Conservation (phyloP, 805 yeast genomes). For the Lipomyces anomalus region DNA sequence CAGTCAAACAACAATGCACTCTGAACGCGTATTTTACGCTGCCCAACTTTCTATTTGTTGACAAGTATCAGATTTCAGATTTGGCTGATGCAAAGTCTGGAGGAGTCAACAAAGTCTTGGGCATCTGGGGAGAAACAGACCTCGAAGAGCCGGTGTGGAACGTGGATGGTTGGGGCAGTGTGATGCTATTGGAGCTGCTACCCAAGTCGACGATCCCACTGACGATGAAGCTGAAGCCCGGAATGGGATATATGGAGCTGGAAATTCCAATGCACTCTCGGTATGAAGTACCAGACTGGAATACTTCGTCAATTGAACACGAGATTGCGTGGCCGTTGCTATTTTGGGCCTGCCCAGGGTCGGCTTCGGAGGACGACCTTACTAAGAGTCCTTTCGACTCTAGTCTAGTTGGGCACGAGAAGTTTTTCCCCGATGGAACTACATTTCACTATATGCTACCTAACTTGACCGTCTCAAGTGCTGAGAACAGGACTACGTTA, state of each 20-base stretch:
- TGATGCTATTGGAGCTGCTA: conserved; percentile 38
- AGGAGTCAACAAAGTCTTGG: conserved; percentile 23
- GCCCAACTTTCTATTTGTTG: conserved; percentile 47
- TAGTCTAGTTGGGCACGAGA: conserved; percentile 41
- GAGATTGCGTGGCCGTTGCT: conserved; percentile 39
- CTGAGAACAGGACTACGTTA: conserved; percentile 13
- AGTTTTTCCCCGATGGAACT: conserved; percentile 44
- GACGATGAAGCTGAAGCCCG: conserved; percentile 6
- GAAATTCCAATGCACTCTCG: conserved; percentile 48
- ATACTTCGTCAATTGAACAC: conserved; percentile 23
- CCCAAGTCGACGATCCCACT: conserved; percentile 17
- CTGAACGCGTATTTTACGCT: conserved; percentile 41
- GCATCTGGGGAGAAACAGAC: conserved; percentile 50
- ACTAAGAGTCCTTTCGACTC: conserved; percentile 38
- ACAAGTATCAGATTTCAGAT: conserved; percentile 46
- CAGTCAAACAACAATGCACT: conserved; percentile 34
- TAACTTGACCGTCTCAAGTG: conserved; percentile 10
- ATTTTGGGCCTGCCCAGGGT: conserved; percentile 48
- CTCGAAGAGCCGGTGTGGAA: conserved; percentile 52
- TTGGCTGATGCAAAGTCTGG: conserved; percentile 26
- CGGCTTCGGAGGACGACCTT: conserved; percentile 26
- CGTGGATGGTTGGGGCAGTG: conserved; percentile 43
- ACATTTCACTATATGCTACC: conserved; percentile 37
- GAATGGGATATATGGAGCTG: conserved; percentile 25
- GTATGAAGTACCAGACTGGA: conserved; percentile 40